These are phyloP conservation scores for Aureobasidium sp. DNA, from an alignment of 2,329 filamentous ascomycete genomes.

Conservation along the genomic window DNA sequence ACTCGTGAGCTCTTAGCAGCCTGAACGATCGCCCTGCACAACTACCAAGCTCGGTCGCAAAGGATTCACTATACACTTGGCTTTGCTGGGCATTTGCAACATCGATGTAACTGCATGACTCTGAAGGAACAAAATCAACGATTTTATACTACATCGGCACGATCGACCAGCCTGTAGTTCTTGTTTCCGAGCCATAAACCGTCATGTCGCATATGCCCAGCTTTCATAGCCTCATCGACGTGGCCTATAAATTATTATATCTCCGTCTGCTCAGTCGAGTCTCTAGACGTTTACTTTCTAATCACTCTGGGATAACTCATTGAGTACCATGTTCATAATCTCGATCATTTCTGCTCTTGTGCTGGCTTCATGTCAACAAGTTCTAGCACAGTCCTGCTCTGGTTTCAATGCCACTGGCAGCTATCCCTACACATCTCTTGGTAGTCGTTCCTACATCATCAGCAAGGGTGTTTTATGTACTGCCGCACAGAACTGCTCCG, in stretches of 20 bases:
- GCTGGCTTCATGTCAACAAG: neutral
- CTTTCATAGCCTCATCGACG: neutral
- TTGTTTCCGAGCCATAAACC: neutral
- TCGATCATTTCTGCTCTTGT: neutral
- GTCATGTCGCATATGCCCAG: neutral
- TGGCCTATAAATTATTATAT: neutral
- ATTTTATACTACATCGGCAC: neutral
- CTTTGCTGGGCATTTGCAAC: neutral
- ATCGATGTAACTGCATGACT: neutral
- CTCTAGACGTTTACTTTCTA: neutral
- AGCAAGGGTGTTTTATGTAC: neutral
- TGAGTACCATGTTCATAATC: neutral
- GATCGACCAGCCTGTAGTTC: neutral
- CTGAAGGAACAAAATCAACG: neutral
- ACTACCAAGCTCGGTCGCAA: neutral
- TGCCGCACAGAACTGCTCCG: neutral
- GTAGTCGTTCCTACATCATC: neutral
- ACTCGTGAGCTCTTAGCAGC: neutral
- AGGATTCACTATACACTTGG: slow-evolving; percentile 1
- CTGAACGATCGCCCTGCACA: neutral
- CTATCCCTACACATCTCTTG: neutral
- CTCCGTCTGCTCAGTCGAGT: neutral
- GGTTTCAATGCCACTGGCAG: neutral
- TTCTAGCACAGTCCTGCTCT: neutral
- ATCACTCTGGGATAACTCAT: neutral